Conservation (phyloP, 2,329 filamentous ascomycete genomes). For the Bimuria novae-zelandiae region DNA sequence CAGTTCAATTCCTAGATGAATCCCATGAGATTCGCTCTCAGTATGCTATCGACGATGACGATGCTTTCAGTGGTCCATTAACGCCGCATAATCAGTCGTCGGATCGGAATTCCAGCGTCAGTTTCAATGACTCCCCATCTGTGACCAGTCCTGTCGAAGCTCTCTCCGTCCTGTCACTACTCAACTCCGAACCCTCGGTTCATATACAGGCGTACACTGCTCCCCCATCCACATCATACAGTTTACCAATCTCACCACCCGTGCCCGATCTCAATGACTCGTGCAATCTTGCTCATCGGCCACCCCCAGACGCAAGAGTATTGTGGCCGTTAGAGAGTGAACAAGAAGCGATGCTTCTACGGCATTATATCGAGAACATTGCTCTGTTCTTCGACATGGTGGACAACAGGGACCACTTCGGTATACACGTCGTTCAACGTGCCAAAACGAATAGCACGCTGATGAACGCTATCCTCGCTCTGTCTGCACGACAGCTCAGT, state of each 20-base stretch:
- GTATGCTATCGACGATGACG: constrained; percentile 29
- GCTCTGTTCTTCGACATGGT: constrained; percentile 46
- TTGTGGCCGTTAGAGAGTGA: constrained; percentile 44
- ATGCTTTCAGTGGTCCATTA: constrained; percentile 19
- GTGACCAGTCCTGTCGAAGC: constrained; percentile 34
- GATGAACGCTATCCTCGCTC: constrained; percentile 50
- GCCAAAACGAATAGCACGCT: constrained; percentile 46
- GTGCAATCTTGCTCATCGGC: constrained; percentile 36
- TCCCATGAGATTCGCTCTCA: constrained; percentile 40
- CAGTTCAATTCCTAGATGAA: constrained; percentile 45
- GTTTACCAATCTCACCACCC: constrained; percentile 13
- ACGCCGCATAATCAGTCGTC: constrained; percentile 18
- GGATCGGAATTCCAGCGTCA: constrained; percentile 13
- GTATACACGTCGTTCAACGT: constrained; percentile 41
- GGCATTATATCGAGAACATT: constrained; percentile 44
- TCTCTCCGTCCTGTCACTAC: constrained; percentile 39
- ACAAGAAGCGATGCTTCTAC: constrained; percentile 44
- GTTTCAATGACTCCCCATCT: constrained; percentile 22
- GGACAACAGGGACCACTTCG: constrained; percentile 40
- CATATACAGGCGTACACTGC: constrained; percentile 18
- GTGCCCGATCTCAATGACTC: constrained; percentile 16
- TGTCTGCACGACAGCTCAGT: constrained; percentile 50
- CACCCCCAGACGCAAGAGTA: constrained; percentile 33
- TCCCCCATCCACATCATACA: constrained; percentile 22
- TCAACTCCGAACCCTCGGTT: constrained; percentile 40